Percentiles rank a stretch among this genome's conserved stretches.
These are phyloP conservation scores for Celoporthe dispersa DNA, from an alignment of 2,329 filamentous ascomycete species.

Conservation along the genomic window DNA sequence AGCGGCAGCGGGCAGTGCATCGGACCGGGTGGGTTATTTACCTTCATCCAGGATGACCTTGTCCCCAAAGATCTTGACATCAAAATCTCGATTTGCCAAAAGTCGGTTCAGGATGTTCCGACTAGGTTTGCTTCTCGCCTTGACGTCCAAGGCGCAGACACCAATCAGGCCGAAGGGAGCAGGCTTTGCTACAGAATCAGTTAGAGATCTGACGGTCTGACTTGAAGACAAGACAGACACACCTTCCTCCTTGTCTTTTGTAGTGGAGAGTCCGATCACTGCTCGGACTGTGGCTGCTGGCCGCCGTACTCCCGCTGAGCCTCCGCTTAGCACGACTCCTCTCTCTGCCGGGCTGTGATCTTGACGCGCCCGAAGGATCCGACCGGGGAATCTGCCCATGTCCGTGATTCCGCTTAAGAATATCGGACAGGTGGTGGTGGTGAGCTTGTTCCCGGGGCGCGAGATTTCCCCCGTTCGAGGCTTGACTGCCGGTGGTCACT, in stretches of 20 bases:
- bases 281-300: conserved; percentile 79
- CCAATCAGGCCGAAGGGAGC: conserved; percentile 75
- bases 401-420: conserved; percentile 47
- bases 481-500: conserved; percentile 55
- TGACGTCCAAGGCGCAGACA: conserved; percentile 92
- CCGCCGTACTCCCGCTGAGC: conserved; percentile 80
- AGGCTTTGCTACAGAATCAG: conserved; percentile 51
- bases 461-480: conserved; percentile 49
- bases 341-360: conserved; percentile 57
- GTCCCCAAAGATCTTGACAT: conserved; percentile 97
- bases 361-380: conserved; percentile 36
- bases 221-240: conserved; percentile 33
- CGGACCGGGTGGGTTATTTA: conserved; percentile 39
- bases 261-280: conserved; percentile 65
- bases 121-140: conserved; percentile 95
- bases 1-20: conserved; percentile 19
- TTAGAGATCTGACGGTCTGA: conserved; percentile 37
- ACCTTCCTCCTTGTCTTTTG: conserved; percentile 63
- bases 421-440: conserved; percentile 49
- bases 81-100: conserved; percentile 89
- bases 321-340: conserved; percentile 73
- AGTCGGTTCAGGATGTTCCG: conserved; percentile 93
- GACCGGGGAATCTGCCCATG: conserved; percentile 36
- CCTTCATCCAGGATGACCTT: conserved; percentile 97
- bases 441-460: conserved; percentile 48